Evolutionary conservation across 2,329 filamentous ascomycete species (phyloP), one percentile per base, ranked within the genome.

Genomic region (Furcasterigmium sp.): DNA sequence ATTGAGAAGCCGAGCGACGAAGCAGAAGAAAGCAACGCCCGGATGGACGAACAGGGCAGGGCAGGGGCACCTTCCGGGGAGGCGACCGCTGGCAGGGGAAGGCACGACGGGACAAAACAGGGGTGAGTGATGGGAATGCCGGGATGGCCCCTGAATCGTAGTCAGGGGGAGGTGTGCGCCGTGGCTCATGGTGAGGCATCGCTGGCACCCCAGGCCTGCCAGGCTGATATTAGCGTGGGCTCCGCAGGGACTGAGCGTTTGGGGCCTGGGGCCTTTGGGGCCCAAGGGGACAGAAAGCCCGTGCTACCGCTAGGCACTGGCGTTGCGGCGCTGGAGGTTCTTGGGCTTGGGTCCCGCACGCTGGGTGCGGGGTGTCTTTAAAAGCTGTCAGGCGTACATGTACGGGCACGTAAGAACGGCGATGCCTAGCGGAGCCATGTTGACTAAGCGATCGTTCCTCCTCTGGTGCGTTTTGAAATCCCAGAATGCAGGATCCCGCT

Each of bases 1-100:
- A 40, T 40, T 40, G 21, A 30, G 38, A 40, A 19, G 28, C 38
- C 38, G 26, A 40, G 38, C 38, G 38, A 30, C 38, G 38, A 40
- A 29, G 38, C 38, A 40, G 26, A 40, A 40, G 38, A 40, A 40
- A 32, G 38, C 23, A 30, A 29, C 25, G 37, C 37, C 25, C 10
- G 37, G 37, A 18, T 25, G 14, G n/a, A n/a, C n/a, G 29, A 15
- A 32, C 17, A 15, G 13, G 5, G 32, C 11, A 19, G 9, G 15
- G n/a, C 32, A 35, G n/a, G 32, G 32, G 15, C 9, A 15, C 32
- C 15, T 17, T 15, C n/a, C 32, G n/a, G 32, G 32, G 32, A 17
- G 32, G 32, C 9, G 29, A 20, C 35, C 21, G 21, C 32, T 35
- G 34, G 41, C 18, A 30, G 25, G 23, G 13, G 25, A 21, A 35